Evolutionary conservation across 2,329 filamentous ascomycete species (phyloP).

Genomic region (Coniochaeta sp.): DNA sequence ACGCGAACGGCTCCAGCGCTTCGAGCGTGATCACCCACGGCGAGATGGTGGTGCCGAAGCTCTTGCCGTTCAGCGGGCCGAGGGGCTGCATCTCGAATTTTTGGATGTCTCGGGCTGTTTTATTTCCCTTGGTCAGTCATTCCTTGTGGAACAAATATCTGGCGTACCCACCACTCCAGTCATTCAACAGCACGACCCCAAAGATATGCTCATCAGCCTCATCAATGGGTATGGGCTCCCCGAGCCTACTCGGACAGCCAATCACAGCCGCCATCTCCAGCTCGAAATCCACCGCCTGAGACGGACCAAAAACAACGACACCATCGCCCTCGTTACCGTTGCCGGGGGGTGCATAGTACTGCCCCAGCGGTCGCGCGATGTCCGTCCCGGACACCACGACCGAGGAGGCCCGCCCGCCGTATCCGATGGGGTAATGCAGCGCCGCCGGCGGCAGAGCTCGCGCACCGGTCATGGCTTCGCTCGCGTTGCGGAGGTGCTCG

Average conservation of each 20-base stretch:
- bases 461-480: conserved; percentile 29
- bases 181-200: conserved; percentile 55
- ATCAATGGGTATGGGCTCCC: conserved; percentile 28
- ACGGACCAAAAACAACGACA: conserved; percentile 21
- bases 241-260: conserved; percentile 29
- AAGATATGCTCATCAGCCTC: conserved; percentile 54
- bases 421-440: conserved; percentile 41
- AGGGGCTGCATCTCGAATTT: conserved; percentile 52
- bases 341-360: conserved; percentile 24
- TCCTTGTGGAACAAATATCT: conserved; percentile 12
- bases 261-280: conserved; percentile 37
- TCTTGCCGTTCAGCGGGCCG: conserved; percentile 55
- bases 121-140: conserved; percentile 10
- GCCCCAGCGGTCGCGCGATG: conserved; percentile 38
- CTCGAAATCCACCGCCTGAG: conserved; percentile 30
- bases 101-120: conserved; percentile 51
- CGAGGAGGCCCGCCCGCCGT: conserved; percentile 46
- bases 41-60: conserved; percentile 50
- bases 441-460: conserved; percentile 34
- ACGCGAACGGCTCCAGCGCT: conserved; percentile 48
- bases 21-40: conserved; percentile 57
- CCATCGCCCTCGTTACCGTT: conserved; percentile 11
- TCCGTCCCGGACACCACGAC: conserved; percentile 41
- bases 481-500: conserved; percentile 45
- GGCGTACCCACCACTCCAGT: conserved; percentile 45